Evolutionary conservation across 2,329 filamentous ascomycete species (phyloP), one percentile per base, ranked within the genome.

Genomic region (Graphilbum ipis-grandicollis): DNA sequence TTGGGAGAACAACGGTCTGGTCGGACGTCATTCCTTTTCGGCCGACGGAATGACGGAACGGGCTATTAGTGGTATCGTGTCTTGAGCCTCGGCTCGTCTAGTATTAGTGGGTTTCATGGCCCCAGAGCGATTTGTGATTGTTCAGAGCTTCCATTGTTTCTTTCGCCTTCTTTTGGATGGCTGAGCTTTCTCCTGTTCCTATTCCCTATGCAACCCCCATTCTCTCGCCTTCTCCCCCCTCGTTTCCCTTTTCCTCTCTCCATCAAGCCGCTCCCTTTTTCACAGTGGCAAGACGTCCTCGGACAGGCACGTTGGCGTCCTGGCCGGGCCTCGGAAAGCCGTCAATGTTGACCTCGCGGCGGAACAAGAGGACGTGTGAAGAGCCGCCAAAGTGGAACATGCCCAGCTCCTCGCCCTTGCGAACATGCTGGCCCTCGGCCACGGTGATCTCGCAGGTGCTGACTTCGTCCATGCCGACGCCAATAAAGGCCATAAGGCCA

Each of bases 331-430:
- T 36, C 2, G 55, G 55, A 23, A 56, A 56, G 2, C 50, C 52
- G n/a, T 57, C 50, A 0, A 72, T 41, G 37, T 61, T 56, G 23
- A 76, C 67, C 0, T 59, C 65, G 43, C 66, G 62, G 19, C 68
- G 55, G 56, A 84, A 83, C 3, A 85, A 48, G 45, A 84, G 49
- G 46, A 75, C 80, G 49, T 81, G 72, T 2, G 71, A 73, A 7
- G 68, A 76, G 0, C 80, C 79, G n/a, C 79, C 79, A 50, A 77
- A 84, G 49, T 85, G 79, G 54, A 85, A 85, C 77, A 82, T 83
- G 31, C 79, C 79, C 29, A 75, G 60, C 56, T 83, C 58, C 5
- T 83, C 68, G 1, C 80, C 80, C 60, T 83, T 84, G 36, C 60
- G 60, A 14, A 85, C 49, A 36, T 65, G 62, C 50, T 83, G 65